Conservation (phyloP, 805 yeast genomes). For the Spathaspora hagerdaliae region DNA sequence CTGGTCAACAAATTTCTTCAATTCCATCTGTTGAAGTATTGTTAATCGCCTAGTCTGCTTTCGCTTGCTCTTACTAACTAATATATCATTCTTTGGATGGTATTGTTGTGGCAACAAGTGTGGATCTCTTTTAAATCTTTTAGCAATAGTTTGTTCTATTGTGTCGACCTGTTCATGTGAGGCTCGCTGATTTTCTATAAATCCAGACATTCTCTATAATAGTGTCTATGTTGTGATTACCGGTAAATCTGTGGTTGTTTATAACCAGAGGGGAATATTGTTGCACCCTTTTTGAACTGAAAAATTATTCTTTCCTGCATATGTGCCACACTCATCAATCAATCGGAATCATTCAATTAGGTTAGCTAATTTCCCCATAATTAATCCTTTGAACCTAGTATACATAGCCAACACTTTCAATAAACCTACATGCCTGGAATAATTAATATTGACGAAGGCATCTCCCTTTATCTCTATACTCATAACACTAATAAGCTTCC, state of each 20-base stretch:
- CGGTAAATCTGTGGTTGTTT: no score
- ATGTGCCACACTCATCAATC: no score
- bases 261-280: no score
- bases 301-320: no score
- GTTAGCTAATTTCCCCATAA: no score
- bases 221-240: no score
- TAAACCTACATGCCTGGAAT: no score
- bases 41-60: slow-evolving; percentile 49
- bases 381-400: no score
- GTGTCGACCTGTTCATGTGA: slow-evolving; percentile 64
- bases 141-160: slow-evolving; percentile 62
- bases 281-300: no score
- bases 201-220: slow-evolving; percentile 16
- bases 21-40: slow-evolving; percentile 64
- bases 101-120: slow-evolving; percentile 34
- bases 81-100: slow-evolving; percentile 9
- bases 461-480: slow-evolving; percentile 36
- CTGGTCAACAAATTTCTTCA: slow-evolving; percentile 46
- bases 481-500: slow-evolving; percentile 52
- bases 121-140: slow-evolving; percentile 62
- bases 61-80: slow-evolving; percentile 11
- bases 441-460: background rate
- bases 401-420: no score
- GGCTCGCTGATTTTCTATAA: slow-evolving; percentile 32
- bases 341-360: no score